Evolutionary conservation across 441 rosid species (phyloP).

Genomic region (Dalechampia spathulata): DNA sequence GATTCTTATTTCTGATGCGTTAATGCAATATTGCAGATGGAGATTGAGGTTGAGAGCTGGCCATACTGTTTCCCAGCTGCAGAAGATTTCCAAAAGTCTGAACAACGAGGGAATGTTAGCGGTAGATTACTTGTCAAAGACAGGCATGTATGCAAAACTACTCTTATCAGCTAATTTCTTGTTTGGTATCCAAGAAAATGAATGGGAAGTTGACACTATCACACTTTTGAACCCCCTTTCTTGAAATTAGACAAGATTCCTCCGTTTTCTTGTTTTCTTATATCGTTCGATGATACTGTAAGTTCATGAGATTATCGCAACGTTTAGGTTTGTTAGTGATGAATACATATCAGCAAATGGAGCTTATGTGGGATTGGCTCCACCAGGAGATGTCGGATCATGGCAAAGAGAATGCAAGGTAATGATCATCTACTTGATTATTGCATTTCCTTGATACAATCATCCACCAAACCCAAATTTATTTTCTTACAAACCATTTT

Average conservation of each 20-base stretch:
- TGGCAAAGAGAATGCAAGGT: slow-evolving; percentile 85
- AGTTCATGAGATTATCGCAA: background rate
- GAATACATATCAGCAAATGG: slow-evolving; percentile 35
- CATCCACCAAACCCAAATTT: too few relatives aligned
- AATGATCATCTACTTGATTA: background rate
- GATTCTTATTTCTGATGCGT: too few relatives aligned
- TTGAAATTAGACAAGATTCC: too few relatives aligned
- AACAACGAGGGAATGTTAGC: slow-evolving; percentile 50
- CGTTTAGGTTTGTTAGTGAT: slow-evolving; percentile 30
- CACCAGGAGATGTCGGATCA: slow-evolving; percentile 66
- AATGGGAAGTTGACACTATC: background rate
- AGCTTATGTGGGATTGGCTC: slow-evolving; percentile 59
- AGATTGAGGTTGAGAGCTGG: slow-evolving; percentile 56
- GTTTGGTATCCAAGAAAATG: background rate
- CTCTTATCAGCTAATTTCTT: background rate
- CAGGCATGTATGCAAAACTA: slow-evolving; percentile 25
- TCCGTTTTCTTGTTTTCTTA: background rate
- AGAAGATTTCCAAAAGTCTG: slow-evolving; percentile 36
- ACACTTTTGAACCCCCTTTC: background rate
- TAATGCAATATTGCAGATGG: slow-evolving; percentile 30
- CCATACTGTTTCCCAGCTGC: slow-evolving; percentile 61
- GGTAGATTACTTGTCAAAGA: slow-evolving; percentile 62
- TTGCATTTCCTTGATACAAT: too few relatives aligned
- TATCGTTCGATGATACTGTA: background rate
- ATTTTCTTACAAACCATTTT: too few relatives aligned